Base-by-base conservation (phyloP, 257 asterid species). In the Solanum infundibuliforme region DNA sequence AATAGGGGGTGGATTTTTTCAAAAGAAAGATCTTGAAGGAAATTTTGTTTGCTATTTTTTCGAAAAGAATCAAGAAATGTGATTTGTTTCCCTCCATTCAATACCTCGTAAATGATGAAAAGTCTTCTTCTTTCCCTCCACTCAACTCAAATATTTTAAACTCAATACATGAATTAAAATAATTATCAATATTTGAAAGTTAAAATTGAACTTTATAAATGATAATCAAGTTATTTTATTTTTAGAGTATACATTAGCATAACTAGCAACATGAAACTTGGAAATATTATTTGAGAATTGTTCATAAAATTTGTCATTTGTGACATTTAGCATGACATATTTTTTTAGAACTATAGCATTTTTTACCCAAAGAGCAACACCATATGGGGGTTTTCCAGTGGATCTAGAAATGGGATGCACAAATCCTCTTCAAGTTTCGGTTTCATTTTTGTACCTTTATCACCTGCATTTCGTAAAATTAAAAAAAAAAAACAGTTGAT, bases 61-160 rank as follows among this genome's bases (percentile, higher is more conserved):
- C 43, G 60, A 87, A 71, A 88, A 52, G 74, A 83, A 75, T 88
- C n/a, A 14, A 86, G 48, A 71, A 69, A 41, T 87, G 74, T 83
- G 83, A 87, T 89, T 58, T 86, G 86, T 62, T 86, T 66, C 48
- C 83, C 5, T 74, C 31, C 73, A n/a, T 12, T 65, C 90, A 90
- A 86, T 55, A 65, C 86, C 87, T 76, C 55, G 14, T 58, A 88
- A 48, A 90, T 90, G 20, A 81, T 81, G 85, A 92, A 90, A 58
- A 83, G 43, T 38, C 88, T 21, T 84, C 85, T 87, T 91, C 91
- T 90, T 74, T 85, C 32, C 75, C 75, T 48, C 87, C 73, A 65
- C 16, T 27, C 52, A 84, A 66, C 23, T 43, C 23, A 41, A 77
- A 74, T 12, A 25, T 48, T 74, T 52, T 65, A 48, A 66, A 69